Evolutionary conservation across 1,284 basidiomycete species (phyloP), one percentile per base, ranked within the genome.

Genomic region (Leucocoprinus gongylophorus): DNA sequence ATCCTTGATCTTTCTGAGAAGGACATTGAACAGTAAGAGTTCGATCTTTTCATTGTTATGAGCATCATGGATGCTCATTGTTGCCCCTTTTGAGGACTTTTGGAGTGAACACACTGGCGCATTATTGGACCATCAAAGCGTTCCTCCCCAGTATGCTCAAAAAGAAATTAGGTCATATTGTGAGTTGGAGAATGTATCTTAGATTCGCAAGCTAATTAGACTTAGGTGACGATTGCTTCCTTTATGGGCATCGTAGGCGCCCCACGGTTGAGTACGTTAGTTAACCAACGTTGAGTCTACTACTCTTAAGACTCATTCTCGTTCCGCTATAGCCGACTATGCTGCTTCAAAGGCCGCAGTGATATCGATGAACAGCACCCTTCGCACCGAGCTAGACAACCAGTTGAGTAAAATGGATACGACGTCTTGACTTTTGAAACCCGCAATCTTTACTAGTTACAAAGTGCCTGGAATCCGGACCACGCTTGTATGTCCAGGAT

Each of bases 101-200:
- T 61, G 81, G 81, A 23, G 88, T 93, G 51, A 98, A 99, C 64
- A 84, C 88, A 1, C 68, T 97, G 0, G 80, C 90, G 2, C 91
- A 95, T 63, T 97, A 91, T 66, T 97, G 90, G 85, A 86, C 83
- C 3, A 67, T 95, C 40, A 93, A 95, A 62, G 88, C 88, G 1
- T 97, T 98, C 75, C 75, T 99, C n/a, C 95, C 95, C 1, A 77
- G 76, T 35, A 89, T 99, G 85, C 76, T 98, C 45, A 79, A 80
- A 58, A 70, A 71, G 29, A 86, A 88, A 41, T 67, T 68, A 1
- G 95, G 95, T 0, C 95, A 99, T 64, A 82, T 99, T 57, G 89
- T 92, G 62, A 48, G 81, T 69, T n/a, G 15, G 33, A 23, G 43
- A 28, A 45, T 20, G 26, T 46, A 17, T 38, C 23, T 6, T 39